Percentiles rank a stretch among this genome's conserved stretches.
phyloP scores from a whole-genome alignment of 140 eudicot genomes.

The Flaveria floridana region DNA sequence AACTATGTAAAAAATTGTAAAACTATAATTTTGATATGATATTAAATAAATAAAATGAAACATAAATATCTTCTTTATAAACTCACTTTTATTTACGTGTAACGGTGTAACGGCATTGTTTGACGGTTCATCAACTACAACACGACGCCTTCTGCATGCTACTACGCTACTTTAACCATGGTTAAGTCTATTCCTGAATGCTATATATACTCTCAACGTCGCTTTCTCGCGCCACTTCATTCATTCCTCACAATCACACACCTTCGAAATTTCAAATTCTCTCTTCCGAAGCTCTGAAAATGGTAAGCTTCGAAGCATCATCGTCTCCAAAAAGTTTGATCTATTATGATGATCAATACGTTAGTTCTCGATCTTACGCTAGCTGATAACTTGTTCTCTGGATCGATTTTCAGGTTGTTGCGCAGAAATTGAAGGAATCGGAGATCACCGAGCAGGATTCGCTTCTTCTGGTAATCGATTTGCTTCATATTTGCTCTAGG shows the following conservation, averaged over 20 bases:
- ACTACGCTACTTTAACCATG: constrained; percentile 30
- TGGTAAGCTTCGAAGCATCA: constrained; percentile 37
- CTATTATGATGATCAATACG: neutral
- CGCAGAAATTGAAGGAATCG: constrained; percentile 85
- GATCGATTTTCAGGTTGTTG: constrained; percentile 62
- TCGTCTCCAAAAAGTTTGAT: constrained; percentile 17
- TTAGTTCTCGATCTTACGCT: constrained; percentile 12
- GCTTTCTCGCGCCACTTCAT: constrained; percentile 29
- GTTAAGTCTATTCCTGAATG: constrained; percentile 27
- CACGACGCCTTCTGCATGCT: constrained; percentile 26
- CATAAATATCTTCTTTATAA: neutral
- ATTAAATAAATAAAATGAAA: neutral
- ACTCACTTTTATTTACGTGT: neutral
- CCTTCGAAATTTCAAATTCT: constrained; percentile 24
- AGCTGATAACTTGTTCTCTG: constrained; percentile 11
- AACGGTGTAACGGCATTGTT: constrained; percentile 9
- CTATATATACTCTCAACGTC: constrained; percentile 30
- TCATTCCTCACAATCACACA: constrained; percentile 9
- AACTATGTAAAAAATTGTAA: neutral
- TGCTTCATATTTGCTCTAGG: neutral
- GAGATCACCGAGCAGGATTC: constrained; percentile 98
- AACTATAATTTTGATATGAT: neutral
- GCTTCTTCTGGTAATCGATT: constrained; percentile 68
- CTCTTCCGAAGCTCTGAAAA: constrained; percentile 29
- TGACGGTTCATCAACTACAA: constrained; percentile 24